Percentiles rank a stretch among this genome's conserved stretches.
These are phyloP conservation scores for Solanum hybrid DNA, from an alignment of 305 asterid species.

Conservation along the genomic window DNA sequence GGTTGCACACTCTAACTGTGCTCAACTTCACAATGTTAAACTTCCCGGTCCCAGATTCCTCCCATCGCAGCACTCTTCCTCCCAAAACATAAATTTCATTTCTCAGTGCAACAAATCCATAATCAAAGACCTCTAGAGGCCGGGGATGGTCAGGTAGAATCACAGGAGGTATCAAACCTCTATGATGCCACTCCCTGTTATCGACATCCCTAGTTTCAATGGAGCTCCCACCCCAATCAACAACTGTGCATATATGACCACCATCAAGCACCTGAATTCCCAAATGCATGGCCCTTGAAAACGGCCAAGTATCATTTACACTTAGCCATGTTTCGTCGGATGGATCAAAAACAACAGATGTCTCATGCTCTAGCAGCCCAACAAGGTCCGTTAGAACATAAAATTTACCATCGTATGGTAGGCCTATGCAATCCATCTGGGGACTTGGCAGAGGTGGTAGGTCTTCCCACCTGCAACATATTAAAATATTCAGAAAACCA, in stretches of 20 bases:
- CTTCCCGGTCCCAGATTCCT: neutral
- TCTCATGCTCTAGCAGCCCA: slow-evolving; percentile 5
- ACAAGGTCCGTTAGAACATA: slow-evolving; percentile 5
- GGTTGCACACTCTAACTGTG: slow-evolving; percentile 2
- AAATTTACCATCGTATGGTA: neutral
- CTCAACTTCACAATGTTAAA: neutral
- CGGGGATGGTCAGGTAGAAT: slow-evolving; percentile 8
- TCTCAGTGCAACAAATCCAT: slow-evolving; percentile 7
- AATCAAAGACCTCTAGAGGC: slow-evolving; percentile 7
- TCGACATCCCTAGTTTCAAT: slow-evolving; percentile 1
- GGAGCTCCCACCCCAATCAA: slow-evolving; percentile 7
- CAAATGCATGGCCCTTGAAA: slow-evolving; percentile 6
- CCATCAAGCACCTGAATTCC: slow-evolving; percentile 11
- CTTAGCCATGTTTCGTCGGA: neutral
- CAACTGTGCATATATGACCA: slow-evolving; percentile 8
- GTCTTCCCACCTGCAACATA: slow-evolving; percentile 3
- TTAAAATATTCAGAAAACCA: neutral
- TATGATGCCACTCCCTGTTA: neutral
- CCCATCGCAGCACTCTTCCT: slow-evolving; percentile 9
- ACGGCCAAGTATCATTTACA: neutral
- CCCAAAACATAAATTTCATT: slow-evolving; percentile 6
- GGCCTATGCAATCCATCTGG: slow-evolving; percentile 4
- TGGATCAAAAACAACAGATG: slow-evolving; percentile 1
- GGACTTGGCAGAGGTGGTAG: neutral
- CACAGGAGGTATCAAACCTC: slow-evolving; percentile 7